Percentiles rank a stretch among this genome's conserved stretches.
phyloP scores from a whole-genome alignment of 164 flowering plant species.

The grape (Vitis vinifera) region DNA sequence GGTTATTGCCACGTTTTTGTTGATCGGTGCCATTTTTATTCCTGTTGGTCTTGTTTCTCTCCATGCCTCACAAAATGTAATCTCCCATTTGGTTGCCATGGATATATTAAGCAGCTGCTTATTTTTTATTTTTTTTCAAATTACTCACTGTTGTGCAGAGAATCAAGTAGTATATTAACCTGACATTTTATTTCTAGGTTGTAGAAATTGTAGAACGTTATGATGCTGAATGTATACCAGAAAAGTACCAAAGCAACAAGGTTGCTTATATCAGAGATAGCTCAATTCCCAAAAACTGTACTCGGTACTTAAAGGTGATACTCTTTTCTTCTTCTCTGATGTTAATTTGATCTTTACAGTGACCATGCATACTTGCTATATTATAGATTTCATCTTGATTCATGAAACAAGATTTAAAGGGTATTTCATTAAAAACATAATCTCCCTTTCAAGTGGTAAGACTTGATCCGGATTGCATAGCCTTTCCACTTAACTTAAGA shows the following conservation, averaged over 20 bases:
- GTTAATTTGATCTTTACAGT: background rate
- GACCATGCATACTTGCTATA: background rate
- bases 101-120: background rate
- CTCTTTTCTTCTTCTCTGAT: background rate
- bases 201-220: constrained; percentile 77
- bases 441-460: no score
- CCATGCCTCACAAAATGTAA: constrained; percentile 65
- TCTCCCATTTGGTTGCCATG: constrained; percentile 6
- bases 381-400: no score
- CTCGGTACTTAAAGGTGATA: constrained; percentile 56
- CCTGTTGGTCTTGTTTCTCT: constrained; percentile 69
- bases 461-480: no score
- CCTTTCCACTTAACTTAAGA: no score
- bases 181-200: constrained; percentile 42
- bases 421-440: no score
- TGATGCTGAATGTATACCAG: constrained; percentile 74
- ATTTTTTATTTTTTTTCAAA: background rate
- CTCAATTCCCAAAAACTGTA: constrained; percentile 62
- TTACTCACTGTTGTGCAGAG: background rate
- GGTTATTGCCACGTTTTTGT: constrained; percentile 66
- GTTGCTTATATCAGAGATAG: constrained; percentile 60
- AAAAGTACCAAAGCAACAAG: constrained; percentile 45
- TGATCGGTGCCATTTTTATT: constrained; percentile 57
- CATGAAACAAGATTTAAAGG: no score
- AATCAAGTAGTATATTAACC: background rate